Base-by-base conservation (phyloP, 495 filamentous ascomycete genomes). In the Xylaria intraflava region DNA sequence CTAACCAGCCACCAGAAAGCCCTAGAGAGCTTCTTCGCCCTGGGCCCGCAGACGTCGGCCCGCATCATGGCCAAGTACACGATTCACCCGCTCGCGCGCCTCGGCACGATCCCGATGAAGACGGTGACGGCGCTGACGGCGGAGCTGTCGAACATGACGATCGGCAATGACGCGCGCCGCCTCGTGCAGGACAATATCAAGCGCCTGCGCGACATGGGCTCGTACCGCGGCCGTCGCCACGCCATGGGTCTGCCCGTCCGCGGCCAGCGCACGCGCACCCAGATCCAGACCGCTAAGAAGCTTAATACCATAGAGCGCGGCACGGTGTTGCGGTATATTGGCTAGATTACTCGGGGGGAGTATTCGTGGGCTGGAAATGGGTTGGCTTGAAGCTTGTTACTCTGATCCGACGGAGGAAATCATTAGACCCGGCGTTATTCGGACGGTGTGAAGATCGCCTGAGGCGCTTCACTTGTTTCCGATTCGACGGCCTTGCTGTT, bases 191-290 rank as follows among this genome's bases (percentile, higher is more conserved):
- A 95, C 27, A 88, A 97, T 64, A 95, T 98, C 60, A 79, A 78
- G 62, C 78, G 93, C 30, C 64, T 98, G 67, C 84, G 86, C 65
- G 91, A 96, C 67, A 95, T 95, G 72, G 92, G 92, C 30, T 83
- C 87, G 11, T 95, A 95, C 69, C 75, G 94, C 33, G 93, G 93
- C 49, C 81, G 88, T 67, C 74, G 94, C 56, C 93, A 98, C 78
- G 92, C 90, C 35, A 85, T 95, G 81, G 80, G 83, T 43, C 69
- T 95, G 72, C 90, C 90, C 11, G 90, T 90, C 40, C 77, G 90
- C 52, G 91, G 92, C 62, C 93, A 98, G 71, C 79, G 75, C 55
- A 97, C 93, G 20, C 81, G 88, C 61, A 88, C 72, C 60, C 90
- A 94, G 82, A 93, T 85, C 66, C 70, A 77, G 66, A 94, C 82